Conservation (phyloP, 169 alveolate genomes). For the Cryptosporidium baileyi region DNA sequence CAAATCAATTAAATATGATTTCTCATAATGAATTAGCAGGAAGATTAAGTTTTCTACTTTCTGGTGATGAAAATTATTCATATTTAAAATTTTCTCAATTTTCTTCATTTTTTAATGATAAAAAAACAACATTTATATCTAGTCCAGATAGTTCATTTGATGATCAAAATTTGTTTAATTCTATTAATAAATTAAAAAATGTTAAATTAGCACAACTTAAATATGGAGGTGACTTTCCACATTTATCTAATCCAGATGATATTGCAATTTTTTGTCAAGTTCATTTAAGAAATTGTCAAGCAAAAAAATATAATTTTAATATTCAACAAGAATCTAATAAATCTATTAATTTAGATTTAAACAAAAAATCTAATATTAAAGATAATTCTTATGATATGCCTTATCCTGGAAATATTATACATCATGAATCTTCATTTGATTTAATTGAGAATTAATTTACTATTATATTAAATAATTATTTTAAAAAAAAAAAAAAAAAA, state of each 20-base stretch:
- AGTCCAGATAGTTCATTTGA: slow-evolving; percentile 39
- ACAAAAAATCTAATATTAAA: not conserved
- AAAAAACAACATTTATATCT: slow-evolving; percentile 24
- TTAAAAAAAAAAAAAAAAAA: no score
- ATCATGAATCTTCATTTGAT: slow-evolving; percentile 33
- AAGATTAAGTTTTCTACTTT: slow-evolving; percentile 23
- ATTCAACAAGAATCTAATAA: not conserved
- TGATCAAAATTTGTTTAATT: not conserved
- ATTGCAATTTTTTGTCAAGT: slow-evolving; percentile 48
- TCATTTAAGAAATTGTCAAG: slow-evolving; percentile 47
- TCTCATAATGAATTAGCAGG: slow-evolving; percentile 22
- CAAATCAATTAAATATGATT: not conserved
- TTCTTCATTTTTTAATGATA: not conserved
- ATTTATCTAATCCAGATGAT: slow-evolving; percentile 51
- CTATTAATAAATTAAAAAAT: slow-evolving; percentile 2
- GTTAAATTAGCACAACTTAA: slow-evolving; percentile 58
- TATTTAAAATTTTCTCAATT: not conserved
- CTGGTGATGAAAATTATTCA: not conserved
- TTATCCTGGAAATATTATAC: slow-evolving; percentile 41
- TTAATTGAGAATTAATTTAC: no score
- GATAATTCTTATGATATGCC: slow-evolving; percentile 46
- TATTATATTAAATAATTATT: no score
- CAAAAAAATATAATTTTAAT: not conserved
- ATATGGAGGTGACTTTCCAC: slow-evolving; percentile 66
- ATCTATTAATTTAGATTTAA: not conserved